A percentile compares a stretch with the other conserved stretches of the same genome.
phyloP scores from a whole-genome alignment of 768 basidiomycete genomes.

The Hericium erinaceus region DNA sequence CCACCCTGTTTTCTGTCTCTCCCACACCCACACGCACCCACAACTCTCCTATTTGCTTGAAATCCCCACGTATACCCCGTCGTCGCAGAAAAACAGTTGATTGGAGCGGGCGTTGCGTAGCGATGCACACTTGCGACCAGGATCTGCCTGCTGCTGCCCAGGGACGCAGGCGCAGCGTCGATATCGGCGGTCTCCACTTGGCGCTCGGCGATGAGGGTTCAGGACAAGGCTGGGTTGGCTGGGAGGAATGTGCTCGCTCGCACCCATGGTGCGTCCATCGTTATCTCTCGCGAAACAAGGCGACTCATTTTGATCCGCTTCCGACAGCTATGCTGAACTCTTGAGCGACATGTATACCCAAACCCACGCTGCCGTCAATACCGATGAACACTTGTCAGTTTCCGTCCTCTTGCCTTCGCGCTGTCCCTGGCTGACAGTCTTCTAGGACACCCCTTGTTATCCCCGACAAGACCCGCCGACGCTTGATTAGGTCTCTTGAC shows the following conservation, averaged over 20 bases:
- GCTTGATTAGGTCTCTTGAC: slow-evolving; percentile 60
- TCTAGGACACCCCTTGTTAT: slow-evolving; percentile 19
- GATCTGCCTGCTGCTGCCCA: slow-evolving; percentile 2
- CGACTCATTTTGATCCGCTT: background rate
- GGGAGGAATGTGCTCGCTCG: slow-evolving; percentile 40
- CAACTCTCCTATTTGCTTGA: background rate
- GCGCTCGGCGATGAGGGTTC: slow-evolving; percentile 54
- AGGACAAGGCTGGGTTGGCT: slow-evolving; percentile 65
- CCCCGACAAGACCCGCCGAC: slow-evolving; percentile 40
- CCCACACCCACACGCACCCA: background rate
- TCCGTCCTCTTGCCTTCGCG: background rate
- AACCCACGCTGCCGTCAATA: slow-evolving; percentile 64
- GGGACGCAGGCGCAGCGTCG: slow-evolving; percentile 64
- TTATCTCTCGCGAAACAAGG: background rate
- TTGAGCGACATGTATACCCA: slow-evolving; percentile 80
- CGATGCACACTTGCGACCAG: background rate
- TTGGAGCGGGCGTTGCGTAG: background rate
- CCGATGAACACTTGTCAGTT: slow-evolving; percentile 33
- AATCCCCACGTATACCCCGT: background rate
- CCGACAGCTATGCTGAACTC: slow-evolving; percentile 62
- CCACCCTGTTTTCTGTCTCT: no score
- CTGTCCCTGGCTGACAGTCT: slow-evolving; percentile 1
- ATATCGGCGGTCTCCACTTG: slow-evolving; percentile 81
- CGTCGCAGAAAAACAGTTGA: background rate
- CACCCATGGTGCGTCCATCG: slow-evolving; percentile 36